Evolutionary conservation across 768 basidiomycete species (phyloP), one percentile per base, ranked within the genome.

Genomic region (Xerocomellus intermedius): DNA sequence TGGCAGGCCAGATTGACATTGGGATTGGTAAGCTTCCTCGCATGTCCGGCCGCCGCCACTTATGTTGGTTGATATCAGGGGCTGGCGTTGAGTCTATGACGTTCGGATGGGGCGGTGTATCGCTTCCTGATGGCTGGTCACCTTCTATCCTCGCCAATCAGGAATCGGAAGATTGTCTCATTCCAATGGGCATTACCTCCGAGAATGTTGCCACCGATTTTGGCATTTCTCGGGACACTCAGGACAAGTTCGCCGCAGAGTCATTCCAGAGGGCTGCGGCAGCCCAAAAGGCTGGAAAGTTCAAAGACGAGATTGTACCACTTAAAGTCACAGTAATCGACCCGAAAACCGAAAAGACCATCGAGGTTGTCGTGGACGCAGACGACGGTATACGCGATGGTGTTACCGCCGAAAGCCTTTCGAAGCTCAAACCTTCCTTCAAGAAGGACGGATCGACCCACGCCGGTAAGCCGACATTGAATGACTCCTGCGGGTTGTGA

Each of bases 121-220:
- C 84, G 8, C 72, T 81, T 46, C 79, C 84, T 9, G 77, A 82
- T 48, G 76, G 72, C 48, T 85, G 78, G 71, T 86, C 88, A 3
- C 84, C 89, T 22, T 77, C 79, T 44, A 77, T 94, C 43, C 78
- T 89, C 56, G 62, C 77, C 33, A 84, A 79, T 72, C 74, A 83
- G 61, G 85, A 89, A 60, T 82, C 92, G 3, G 82, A 82, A 54
- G 92, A 94, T 74, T 94, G 91, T 67, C 77, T 89, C 26, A 76
- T 91, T 54, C 91, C 91, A 42, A 93, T 93, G 91, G 94, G 94
- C 35, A 86, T 94, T 75, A 94, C 94, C 19, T 92, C 89, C n/a
- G 93, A 95, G 76, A 94, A 94, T 69, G 91, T 94, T 60, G 91
- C 94, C 13, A 69, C 77, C 46, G 84, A 92, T 52, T 95, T 81